Conservation (phyloP, 2,329 filamentous ascomycete species). For the Fusarium oxysporum region DNA sequence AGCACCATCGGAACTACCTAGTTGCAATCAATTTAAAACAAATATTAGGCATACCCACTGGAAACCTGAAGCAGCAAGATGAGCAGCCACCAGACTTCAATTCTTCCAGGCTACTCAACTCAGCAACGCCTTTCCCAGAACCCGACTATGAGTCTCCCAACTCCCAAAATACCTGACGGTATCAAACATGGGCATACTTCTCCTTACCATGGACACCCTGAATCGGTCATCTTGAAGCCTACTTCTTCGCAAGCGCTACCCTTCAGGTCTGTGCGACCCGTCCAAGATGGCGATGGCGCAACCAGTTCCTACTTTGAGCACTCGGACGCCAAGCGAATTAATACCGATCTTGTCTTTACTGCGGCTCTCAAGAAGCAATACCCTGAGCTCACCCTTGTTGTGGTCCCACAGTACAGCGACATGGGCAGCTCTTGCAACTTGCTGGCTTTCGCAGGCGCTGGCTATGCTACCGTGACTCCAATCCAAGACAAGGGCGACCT, state of each 20-base stretch:
- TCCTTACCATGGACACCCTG: too few species aligned
- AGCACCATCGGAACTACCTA: background rate
- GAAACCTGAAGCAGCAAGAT: accelerated
- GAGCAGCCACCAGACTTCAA: background rate
- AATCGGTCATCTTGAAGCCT: accelerated
- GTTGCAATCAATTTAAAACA: accelerated
- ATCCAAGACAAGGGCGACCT: background rate
- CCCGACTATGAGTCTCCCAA: background rate
- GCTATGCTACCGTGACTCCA: background rate
- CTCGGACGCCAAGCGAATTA: background rate
- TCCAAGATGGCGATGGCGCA: background rate
- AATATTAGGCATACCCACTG: accelerated
- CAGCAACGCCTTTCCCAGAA: background rate
- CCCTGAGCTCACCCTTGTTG: background rate
- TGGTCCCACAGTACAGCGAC: background rate
- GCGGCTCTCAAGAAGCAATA: background rate
- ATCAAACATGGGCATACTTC: accelerated
- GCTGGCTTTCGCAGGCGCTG: background rate
- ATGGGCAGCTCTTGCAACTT: background rate
- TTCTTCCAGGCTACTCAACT: background rate
- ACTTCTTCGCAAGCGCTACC: background rate
- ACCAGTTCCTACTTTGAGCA: background rate
- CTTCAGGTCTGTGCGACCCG: accelerated
- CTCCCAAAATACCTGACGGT: accelerated
- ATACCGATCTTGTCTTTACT: background rate